Base-by-base conservation (phyloP, 441 rosid genomes). In the Populus hybrid region DNA sequence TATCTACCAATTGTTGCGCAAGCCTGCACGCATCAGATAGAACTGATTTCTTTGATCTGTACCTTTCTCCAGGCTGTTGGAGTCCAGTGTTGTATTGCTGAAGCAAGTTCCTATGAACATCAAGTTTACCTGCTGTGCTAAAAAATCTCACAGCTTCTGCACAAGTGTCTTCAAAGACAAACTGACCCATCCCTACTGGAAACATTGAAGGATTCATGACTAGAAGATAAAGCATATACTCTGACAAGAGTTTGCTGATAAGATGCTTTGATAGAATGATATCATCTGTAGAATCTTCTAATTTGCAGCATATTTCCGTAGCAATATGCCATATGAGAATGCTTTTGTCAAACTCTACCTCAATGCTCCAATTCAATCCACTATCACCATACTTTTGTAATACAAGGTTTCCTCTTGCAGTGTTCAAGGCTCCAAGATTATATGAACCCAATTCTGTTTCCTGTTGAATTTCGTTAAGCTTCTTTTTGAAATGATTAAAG, bases 281-380 rank as follows among this genome's bases (percentile, higher is more conserved):
- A 8, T 6, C 71, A 40, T 5, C 14, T 34, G 11, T 6, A 0
- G 69, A 69, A 30, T 65, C 28, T 68, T 78, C 81, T 23, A 24
- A 16, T 42, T 67, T 9, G 35, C 8, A 80, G 70, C 89, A 85
- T 24, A 88, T 80, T 24, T 86, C 86, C 4, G 89, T 85, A 11
- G 89, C 89, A 63, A 88, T 80, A 61, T 86, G 88, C 88, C 80
- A 81, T 14, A 80, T 42, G 46, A 86, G 86, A 63, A 88, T 74
- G 81, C 82, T 83, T 30, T 72, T 79, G 59, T 86, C 83, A 20
- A 88, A 86, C 50, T 84, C 88, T 0, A 64, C 50, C 12, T 72
- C 78, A 0, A 72, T 69, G 21, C 83, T 63, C 88, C 87, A 83
- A 14, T 64, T 59, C 5, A 71, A 42, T 26, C 6, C 40, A 7